phyloP scores from a whole-genome alignment of 495 filamentous ascomycete genomes.

The Neurospora sp. region DNA sequence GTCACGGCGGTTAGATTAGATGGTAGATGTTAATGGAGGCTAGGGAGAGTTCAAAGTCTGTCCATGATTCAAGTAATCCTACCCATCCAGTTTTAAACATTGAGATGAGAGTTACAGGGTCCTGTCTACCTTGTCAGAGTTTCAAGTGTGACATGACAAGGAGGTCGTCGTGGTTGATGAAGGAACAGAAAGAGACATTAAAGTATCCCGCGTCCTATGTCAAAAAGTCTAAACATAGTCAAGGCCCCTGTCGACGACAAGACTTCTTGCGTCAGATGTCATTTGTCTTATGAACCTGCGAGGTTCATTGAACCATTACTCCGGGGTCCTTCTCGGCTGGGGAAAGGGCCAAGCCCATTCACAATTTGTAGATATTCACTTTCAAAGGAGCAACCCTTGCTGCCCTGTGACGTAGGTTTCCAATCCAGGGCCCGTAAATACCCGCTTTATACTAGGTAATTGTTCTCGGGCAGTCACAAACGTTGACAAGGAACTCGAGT shows the following conservation, averaged over 20 bases:
- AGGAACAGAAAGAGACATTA: neutral
- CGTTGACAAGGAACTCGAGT: neutral
- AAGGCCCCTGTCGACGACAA: neutral
- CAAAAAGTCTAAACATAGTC: neutral
- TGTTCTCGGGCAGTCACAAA: neutral
- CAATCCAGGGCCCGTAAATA: neutral
- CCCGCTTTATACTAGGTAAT: neutral
- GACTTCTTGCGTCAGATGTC: neutral
- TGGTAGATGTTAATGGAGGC: neutral
- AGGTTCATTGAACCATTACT: neutral
- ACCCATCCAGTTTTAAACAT: neutral
- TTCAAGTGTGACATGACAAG: neutral
- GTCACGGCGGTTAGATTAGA: neutral
- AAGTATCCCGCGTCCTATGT: neutral
- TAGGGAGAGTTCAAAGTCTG: neutral
- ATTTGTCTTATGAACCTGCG: neutral
- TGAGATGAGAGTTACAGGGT: neutral
- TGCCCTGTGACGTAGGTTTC: neutral
- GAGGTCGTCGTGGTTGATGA: neutral
- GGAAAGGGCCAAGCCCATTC: neutral
- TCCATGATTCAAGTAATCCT: neutral
- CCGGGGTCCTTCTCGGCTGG: neutral
- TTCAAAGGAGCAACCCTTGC: neutral
- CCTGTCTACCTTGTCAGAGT: neutral
- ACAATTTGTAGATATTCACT: neutral